Conservation (phyloP, 768 basidiomycete species). For the Pleurotus platypus region DNA sequence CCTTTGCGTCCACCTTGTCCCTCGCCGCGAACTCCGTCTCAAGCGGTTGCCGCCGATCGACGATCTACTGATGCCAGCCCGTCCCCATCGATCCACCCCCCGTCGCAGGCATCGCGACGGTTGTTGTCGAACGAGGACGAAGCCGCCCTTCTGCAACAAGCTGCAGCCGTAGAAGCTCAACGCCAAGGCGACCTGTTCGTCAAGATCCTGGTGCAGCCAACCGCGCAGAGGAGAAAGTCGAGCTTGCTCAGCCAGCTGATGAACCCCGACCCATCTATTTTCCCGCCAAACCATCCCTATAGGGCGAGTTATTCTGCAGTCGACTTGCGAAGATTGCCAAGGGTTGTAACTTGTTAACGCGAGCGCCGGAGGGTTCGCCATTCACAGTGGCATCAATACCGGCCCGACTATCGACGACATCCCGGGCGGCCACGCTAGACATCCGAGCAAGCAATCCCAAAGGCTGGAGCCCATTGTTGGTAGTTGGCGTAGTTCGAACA, state of each 20-base stretch:
- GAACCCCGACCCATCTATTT: slow-evolving; percentile 63
- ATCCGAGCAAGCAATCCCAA: background rate
- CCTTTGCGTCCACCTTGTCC: slow-evolving; percentile 2
- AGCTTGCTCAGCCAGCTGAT: slow-evolving; percentile 67
- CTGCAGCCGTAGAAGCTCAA: slow-evolving; percentile 61
- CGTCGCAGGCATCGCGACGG: background rate
- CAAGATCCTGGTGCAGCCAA: slow-evolving; percentile 51
- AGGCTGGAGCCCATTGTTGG: background rate
- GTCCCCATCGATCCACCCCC: background rate
- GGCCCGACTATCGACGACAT: background rate
- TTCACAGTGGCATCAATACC: slow-evolving; percentile 9
- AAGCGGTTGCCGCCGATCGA: slow-evolving; percentile 3
- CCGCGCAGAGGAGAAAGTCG: slow-evolving; percentile 38
- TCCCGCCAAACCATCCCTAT: slow-evolving; percentile 60
- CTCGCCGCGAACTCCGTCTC: background rate
- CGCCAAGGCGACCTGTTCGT: slow-evolving; percentile 69
- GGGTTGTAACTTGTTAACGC: slow-evolving; percentile 5
- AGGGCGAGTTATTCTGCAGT: slow-evolving; percentile 41
- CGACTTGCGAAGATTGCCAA: slow-evolving; percentile 43
- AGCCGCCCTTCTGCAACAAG: slow-evolving; percentile 25
- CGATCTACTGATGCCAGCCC: background rate
- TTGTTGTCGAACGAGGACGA: slow-evolving; percentile 13
- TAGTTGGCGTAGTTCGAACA: slow-evolving; percentile 44
- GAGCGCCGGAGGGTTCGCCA: slow-evolving; percentile 12
- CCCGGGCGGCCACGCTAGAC: background rate